Conservation (phyloP, 2,329 filamentous ascomycete species). For the Clarireedia hainanense region DNA sequence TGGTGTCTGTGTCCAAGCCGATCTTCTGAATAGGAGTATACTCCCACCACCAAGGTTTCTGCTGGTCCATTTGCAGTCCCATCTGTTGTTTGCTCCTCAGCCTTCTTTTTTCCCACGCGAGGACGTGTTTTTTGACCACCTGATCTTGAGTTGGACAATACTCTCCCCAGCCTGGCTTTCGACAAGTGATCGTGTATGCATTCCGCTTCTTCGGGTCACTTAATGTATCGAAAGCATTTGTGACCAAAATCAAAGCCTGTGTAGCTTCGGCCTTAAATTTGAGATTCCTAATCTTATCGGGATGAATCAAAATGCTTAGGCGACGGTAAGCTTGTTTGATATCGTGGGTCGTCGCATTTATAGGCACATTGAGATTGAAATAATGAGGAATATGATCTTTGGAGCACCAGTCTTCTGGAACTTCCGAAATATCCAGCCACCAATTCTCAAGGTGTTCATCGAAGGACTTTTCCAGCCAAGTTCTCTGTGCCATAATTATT, state of each 20-base stretch:
- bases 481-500: too few species aligned
- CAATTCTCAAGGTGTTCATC: too few species aligned
- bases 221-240: background rate
- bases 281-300: background rate
- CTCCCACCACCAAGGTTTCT: background rate
- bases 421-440: too few species aligned
- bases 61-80: background rate
- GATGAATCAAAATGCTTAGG: background rate
- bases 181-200: background rate
- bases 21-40: background rate
- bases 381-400: background rate
- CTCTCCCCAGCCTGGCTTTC: too few species aligned
- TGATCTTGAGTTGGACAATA: too few species aligned
- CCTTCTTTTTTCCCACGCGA: too few species aligned
- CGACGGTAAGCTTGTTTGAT: background rate
- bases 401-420: background rate
- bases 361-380: constrained; percentile 3
- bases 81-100: background rate
- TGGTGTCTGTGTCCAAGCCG: background rate
- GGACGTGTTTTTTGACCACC: too few species aligned
- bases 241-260: background rate
- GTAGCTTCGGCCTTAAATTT: background rate
- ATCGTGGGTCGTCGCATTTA: background rate
- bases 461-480: too few species aligned
- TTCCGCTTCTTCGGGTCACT: background rate